Evolutionary conservation across 495 filamentous ascomycete genomes (phyloP).

Genomic region (Penicillium steckii): DNA sequence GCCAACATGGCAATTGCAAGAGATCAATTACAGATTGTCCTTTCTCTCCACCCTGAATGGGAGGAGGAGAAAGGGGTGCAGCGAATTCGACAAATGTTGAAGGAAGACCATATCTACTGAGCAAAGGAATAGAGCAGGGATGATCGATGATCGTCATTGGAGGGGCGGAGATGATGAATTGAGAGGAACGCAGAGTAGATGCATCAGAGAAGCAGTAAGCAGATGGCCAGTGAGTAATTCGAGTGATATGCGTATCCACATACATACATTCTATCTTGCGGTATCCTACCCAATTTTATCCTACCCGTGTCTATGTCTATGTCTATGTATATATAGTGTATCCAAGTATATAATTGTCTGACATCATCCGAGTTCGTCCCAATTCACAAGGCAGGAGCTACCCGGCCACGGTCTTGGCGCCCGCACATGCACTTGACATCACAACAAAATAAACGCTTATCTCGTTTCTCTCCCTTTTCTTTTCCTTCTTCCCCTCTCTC

Average conservation of each 20-base stretch:
- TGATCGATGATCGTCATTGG: too few relatives aligned
- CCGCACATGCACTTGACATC: constrained; percentile 20
- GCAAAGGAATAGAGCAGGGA: too few relatives aligned
- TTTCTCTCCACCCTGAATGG: neutral
- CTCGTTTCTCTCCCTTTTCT: constrained; percentile 13
- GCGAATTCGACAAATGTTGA: neutral
- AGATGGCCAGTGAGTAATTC: too few relatives aligned
- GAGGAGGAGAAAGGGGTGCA: neutral
- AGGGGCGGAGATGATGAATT: too few relatives aligned
- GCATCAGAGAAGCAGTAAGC: too few relatives aligned
- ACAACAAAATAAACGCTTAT: constrained; percentile 19
- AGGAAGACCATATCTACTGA: neutral
- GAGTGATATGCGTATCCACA: too few relatives aligned
- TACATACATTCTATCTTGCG: too few relatives aligned
- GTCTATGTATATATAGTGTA: too few relatives aligned
- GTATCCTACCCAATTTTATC: too few relatives aligned
- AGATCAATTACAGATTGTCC: neutral
- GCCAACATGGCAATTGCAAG: neutral
- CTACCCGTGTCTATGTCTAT: too few relatives aligned
- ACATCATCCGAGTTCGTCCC: constrained; percentile 10
- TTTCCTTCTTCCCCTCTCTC: constrained; percentile 3
- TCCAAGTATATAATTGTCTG: constrained; percentile 1
- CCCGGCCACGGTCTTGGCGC: constrained; percentile 8
- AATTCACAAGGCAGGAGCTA: constrained; percentile 8
- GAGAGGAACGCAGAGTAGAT: too few relatives aligned